phyloP scores from a whole-genome alignment of 345 rosid species.

The Arabidopsis suecica region DNA sequence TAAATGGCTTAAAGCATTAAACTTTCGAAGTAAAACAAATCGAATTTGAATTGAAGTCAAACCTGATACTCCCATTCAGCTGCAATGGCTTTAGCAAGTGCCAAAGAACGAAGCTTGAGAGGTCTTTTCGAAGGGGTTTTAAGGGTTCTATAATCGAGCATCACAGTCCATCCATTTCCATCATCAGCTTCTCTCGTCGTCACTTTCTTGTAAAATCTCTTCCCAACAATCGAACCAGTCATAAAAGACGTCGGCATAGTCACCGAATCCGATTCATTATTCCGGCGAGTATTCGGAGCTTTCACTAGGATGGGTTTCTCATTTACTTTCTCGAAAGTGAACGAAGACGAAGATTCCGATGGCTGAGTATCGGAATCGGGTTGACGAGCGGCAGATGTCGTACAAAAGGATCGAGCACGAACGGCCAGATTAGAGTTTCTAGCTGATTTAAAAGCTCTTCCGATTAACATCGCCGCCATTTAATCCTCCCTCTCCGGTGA shows the following conservation, averaged over 20 bases:
- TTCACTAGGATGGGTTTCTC: slow-evolving; percentile 56
- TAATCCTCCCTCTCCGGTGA: slow-evolving; percentile 22
- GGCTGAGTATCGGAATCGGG: slow-evolving; percentile 47
- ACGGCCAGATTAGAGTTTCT: slow-evolving; percentile 34
- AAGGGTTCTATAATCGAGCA: slow-evolving; percentile 95
- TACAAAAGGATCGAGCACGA: slow-evolving; percentile 49
- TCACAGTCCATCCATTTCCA: slow-evolving; percentile 91
- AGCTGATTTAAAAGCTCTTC: slow-evolving; percentile 52
- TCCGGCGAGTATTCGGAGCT: slow-evolving; percentile 47
- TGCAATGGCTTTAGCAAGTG: slow-evolving; percentile 87
- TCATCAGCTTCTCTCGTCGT: slow-evolving; percentile 86
- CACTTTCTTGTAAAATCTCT: slow-evolving; percentile 79
- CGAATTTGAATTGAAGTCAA: background rate
- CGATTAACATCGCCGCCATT: slow-evolving; percentile 50
- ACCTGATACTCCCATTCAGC: slow-evolving; percentile 99
- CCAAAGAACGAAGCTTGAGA: slow-evolving; percentile 76
- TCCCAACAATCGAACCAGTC: slow-evolving; percentile 96
- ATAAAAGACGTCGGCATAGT: slow-evolving; percentile 88
- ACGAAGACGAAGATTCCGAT: slow-evolving; percentile 52
- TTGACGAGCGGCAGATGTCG: slow-evolving; percentile 50
- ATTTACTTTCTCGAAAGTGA: slow-evolving; percentile 51
- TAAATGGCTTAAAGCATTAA: background rate
- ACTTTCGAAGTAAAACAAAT: background rate
- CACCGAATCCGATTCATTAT: slow-evolving; percentile 53
- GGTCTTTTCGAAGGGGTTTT: slow-evolving; percentile 86